Percentiles rank a stretch among this genome's conserved stretches.
Evolutionary conservation across 768 basidiomycete genomes (phyloP).

Genomic region (Russula sp.): DNA sequence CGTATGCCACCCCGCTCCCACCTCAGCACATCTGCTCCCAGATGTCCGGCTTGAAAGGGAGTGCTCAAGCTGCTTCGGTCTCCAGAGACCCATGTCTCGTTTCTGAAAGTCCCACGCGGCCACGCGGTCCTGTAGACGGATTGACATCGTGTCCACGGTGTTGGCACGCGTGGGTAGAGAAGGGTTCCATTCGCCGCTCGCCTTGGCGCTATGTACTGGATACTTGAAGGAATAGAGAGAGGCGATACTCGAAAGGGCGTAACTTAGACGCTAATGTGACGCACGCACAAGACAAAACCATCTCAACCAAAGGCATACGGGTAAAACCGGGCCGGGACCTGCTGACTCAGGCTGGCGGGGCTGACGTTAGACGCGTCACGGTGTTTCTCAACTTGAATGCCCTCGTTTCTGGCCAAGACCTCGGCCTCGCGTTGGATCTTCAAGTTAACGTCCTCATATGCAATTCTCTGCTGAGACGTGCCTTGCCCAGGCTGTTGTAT

Average conservation of each 20-base stretch:
- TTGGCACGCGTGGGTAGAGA: conserved; percentile 3
- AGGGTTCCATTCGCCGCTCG: conserved; percentile 12
- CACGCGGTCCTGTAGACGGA: conserved; percentile 7
- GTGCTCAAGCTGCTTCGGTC: conserved; percentile 17
- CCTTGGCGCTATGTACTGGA: neutral
- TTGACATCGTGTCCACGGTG: conserved; percentile 14
- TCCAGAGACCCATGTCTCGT: conserved; percentile 19
- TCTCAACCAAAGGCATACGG: too few species aligned
- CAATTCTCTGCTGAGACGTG: too few species aligned
- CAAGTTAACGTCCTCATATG: too few species aligned
- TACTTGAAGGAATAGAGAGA: neutral
- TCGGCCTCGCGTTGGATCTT: too few species aligned
- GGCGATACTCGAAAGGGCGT: neutral
- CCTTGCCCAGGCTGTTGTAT: too few species aligned
- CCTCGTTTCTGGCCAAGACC: too few species aligned
- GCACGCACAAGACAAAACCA: too few species aligned
- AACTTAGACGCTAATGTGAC: neutral
- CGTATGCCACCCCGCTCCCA: conserved; percentile 54
- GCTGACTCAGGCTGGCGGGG: too few species aligned
- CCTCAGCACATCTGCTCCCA: conserved; percentile 42
- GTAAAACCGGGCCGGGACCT: too few species aligned
- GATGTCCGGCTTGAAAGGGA: conserved; percentile 6
- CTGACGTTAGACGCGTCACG: too few species aligned
- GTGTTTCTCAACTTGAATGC: too few species aligned
- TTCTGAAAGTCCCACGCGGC: conserved; percentile 23